Percentiles rank a stretch among this genome's conserved stretches.
Conservation (phyloP, 83 land plant genomes). For the Larix sibirica region DNA sequence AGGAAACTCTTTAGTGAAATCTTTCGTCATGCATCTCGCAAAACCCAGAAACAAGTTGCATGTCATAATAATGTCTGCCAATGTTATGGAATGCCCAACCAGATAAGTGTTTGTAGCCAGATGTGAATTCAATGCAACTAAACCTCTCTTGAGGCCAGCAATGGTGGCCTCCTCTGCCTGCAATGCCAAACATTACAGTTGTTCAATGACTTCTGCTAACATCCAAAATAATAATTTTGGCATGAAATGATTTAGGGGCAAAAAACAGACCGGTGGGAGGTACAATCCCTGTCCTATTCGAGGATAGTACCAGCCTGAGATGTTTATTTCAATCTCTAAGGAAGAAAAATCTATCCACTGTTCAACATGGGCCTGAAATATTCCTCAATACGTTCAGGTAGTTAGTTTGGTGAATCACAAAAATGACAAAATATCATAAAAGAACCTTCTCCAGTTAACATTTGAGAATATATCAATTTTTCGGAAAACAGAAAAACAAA, state of each 20-base stretch:
- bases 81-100: constrained; percentile 79
- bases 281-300: constrained; percentile 51
- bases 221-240: background rate
- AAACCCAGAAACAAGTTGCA: constrained; percentile 67
- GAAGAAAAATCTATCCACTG: constrained; percentile 91
- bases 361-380: constrained; percentile 64
- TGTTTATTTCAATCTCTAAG: constrained; percentile 55
- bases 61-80: constrained; percentile 77
- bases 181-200: background rate
- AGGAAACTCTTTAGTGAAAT: constrained; percentile 74
- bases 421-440: background rate
- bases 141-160: constrained; percentile 51
- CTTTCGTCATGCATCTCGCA: constrained; percentile 49
- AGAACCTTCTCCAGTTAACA: background rate
- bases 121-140: constrained; percentile 56
- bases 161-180: constrained; percentile 62
- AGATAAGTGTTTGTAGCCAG: constrained; percentile 71
- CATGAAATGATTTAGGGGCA: background rate
- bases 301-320: constrained; percentile 58
- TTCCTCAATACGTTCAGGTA: background rate
- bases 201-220: background rate
- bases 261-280: constrained; percentile 46
- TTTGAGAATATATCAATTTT: background rate
- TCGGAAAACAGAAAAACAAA: too few relatives aligned
- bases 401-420: background rate